Conservation (phyloP, 306 rosid species). For the Styphnolobium japonicum region DNA sequence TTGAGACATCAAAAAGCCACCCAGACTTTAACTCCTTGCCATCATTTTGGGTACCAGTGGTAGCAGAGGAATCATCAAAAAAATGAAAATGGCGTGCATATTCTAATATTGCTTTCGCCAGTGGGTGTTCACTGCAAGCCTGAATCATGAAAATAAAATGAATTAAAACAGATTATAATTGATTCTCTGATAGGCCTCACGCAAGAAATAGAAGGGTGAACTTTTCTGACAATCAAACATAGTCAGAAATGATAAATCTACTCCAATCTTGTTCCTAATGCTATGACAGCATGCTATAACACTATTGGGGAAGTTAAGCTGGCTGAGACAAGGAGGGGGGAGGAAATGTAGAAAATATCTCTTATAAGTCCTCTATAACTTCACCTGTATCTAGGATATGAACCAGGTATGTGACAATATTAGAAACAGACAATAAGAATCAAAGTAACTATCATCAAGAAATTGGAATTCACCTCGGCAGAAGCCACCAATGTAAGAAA, state of each 20-base stretch:
- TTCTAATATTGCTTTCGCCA: constrained; percentile 83
- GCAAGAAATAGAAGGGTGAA: neutral
- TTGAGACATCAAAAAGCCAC: constrained; percentile 84
- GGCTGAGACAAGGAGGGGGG: neutral
- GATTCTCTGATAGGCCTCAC: neutral
- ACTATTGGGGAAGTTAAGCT: constrained; percentile 8
- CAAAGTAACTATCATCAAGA: neutral
- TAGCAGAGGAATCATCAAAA: constrained; percentile 65
- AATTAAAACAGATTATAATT: neutral
- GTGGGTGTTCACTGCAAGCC: constrained; percentile 98
- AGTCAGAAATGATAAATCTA: neutral
- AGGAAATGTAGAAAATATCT: constrained; percentile 9
- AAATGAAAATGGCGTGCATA: constrained; percentile 93
- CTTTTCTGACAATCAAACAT: constrained; percentile 15
- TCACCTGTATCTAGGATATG: neutral
- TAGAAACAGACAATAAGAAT: neutral
- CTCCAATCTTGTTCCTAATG: neutral
- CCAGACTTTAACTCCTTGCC: constrained; percentile 44
- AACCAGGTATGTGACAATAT: neutral
- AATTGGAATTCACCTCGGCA: constrained; percentile 74
- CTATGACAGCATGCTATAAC: constrained; percentile 7
- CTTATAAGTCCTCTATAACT: neutral
- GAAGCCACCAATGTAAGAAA: constrained; percentile 95
- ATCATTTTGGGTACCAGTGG: constrained; percentile 39
- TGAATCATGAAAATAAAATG: constrained; percentile 32